These are phyloP conservation scores for Golovinomyces cichoracearum DNA, from an alignment of 2,329 filamentous ascomycete species.

Conservation along the genomic window DNA sequence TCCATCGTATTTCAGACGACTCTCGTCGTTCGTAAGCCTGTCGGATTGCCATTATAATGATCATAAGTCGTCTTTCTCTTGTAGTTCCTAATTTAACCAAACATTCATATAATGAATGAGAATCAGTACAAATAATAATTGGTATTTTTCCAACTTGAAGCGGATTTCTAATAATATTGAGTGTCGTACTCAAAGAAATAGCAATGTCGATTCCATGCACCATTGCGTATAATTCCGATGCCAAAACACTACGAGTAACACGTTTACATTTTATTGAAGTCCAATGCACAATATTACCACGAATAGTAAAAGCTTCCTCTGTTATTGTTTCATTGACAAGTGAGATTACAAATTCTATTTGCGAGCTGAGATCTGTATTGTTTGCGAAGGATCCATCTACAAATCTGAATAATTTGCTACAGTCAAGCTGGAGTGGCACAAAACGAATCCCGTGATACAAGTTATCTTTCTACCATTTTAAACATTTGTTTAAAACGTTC, in stretches of 20 bases:
- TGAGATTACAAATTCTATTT: neutral
- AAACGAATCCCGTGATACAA: neutral
- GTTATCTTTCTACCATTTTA: neutral
- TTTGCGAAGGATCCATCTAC: neutral
- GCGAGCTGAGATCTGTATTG: neutral
- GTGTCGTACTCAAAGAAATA: neutral
- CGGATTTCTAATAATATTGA: neutral
- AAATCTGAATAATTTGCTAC: neutral
- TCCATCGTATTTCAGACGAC: neutral
- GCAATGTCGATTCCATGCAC: slow-evolving; percentile 3
- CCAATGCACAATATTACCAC: neutral
- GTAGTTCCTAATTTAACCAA: neutral
- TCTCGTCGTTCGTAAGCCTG: neutral
- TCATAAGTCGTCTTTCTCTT: neutral
- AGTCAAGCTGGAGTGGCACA: neutral
- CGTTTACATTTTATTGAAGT: neutral
- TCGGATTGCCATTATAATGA: neutral
- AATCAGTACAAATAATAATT: neutral
- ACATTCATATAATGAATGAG: neutral
- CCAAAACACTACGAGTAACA: slow-evolving; percentile 4
- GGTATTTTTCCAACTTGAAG: neutral
- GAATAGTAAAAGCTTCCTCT: neutral
- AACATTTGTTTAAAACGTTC: neutral
- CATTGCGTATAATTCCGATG: slow-evolving; percentile 5
- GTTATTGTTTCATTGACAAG: neutral